These are phyloP conservation scores for Penicillium bialowiezense DNA, from an alignment of 495 filamentous ascomycete genomes.

Conservation along the genomic window DNA sequence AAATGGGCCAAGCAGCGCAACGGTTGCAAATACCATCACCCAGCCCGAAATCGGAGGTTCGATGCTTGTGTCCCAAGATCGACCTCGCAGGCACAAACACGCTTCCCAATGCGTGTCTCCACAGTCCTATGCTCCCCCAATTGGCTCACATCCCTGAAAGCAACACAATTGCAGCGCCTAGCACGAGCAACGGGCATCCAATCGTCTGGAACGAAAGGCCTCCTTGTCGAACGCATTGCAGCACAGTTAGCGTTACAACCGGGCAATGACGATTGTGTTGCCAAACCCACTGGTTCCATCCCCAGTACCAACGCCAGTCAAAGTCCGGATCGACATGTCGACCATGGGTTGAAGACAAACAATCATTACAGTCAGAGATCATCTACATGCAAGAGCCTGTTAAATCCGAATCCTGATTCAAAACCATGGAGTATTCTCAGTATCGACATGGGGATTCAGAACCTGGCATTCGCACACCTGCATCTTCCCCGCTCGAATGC, in stretches of 20 bases:
- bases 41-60: too few relatives aligned
- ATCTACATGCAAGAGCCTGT: background rate
- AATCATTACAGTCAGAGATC: background rate
- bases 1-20: background rate
- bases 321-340: background rate
- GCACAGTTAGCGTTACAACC: slow-evolving; percentile 14
- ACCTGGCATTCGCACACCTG: slow-evolving; percentile 66
- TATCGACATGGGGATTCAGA: slow-evolving; percentile 85
- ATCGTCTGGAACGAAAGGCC: slow-evolving; percentile 48
- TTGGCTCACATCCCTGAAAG: slow-evolving; percentile 43
- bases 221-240: slow-evolving; percentile 30
- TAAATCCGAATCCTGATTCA: background rate
- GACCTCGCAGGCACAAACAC: background rate
- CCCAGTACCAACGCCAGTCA: background rate
- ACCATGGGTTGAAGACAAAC: background rate
- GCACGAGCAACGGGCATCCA: slow-evolving; percentile 53
- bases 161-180: slow-evolving; percentile 45
- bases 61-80: background rate
- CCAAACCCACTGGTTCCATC: background rate
- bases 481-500: slow-evolving; percentile 11
- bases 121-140: background rate
- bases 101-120: slow-evolving; percentile 16
- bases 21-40: background rate
- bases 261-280: background rate
- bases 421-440: slow-evolving; percentile 58